A percentile compares a stretch with the other conserved stretches of the same genome.
These are phyloP conservation scores for Cupressus sempervirens DNA, from an alignment of 75 land plant genomes.

Conservation along the genomic window DNA sequence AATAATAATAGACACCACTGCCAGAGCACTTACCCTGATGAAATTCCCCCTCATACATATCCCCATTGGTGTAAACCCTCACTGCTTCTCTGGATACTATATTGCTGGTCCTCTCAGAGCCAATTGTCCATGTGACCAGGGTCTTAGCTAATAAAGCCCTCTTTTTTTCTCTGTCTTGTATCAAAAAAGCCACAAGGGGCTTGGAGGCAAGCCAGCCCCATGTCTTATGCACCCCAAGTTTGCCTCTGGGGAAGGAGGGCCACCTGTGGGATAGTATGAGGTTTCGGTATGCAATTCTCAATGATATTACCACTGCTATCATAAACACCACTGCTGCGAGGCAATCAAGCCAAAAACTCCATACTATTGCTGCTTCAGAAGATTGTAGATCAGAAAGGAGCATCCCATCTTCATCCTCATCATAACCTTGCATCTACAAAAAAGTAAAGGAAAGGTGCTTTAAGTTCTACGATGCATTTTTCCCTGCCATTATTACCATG, in stretches of 20 bases:
- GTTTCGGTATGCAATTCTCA: conserved; percentile 13
- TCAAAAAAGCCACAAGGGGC: conserved; percentile 20
- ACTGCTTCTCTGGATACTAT: conserved; percentile 24
- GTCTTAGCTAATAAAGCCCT: neutral
- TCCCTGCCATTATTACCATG: neutral
- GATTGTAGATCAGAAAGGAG: neutral
- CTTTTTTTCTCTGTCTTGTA: conserved; percentile 20
- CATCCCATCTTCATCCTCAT: neutral
- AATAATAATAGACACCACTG: conserved; percentile 73
- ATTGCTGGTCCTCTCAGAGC: conserved; percentile 10
- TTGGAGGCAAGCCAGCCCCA: conserved; percentile 21
- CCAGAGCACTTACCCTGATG: conserved; percentile 63
- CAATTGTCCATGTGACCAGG: conserved; percentile 31
- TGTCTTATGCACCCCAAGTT: conserved; percentile 8
- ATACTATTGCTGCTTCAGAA: neutral
- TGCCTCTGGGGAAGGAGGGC: conserved; percentile 9
- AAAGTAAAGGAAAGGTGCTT: conserved; percentile 1
- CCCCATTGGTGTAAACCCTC: conserved; percentile 57
- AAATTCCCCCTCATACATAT: conserved; percentile 74
- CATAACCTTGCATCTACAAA: conserved; percentile 5
- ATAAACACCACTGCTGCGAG: conserved; percentile 21
- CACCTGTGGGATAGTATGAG: neutral
- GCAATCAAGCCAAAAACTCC: conserved; percentile 20
- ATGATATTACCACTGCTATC: conserved; percentile 13
- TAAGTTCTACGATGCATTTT: neutral